Evolutionary conservation across 352 stramenopile species (phyloP), one percentile per base, ranked within the genome.

Genomic region (Thraustochytrium sp.): DNA sequence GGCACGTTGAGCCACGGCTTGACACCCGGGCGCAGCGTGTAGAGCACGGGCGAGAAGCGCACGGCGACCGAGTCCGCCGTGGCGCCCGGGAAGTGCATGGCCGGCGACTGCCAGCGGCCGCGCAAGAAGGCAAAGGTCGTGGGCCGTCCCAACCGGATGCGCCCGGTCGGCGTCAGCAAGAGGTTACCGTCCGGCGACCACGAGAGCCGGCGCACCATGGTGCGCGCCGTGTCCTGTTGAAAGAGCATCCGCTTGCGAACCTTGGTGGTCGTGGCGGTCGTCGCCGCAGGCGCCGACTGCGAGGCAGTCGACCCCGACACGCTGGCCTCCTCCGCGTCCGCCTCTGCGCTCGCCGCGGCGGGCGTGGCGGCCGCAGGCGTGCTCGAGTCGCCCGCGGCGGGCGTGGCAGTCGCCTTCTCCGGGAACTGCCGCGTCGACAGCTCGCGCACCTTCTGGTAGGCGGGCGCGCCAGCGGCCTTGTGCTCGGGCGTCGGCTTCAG

Each of bases 41-140:
- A 98, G 9, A 98, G 78, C 34, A 95, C 84, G n/a, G 95, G 95
- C 65, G 93, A 97, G 86, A 94, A 96, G 73, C 92, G 92, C n/a
- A 98, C 91, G 3, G 91, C 93, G 42, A 98, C 89, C 16, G 94
- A 97, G 23, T 93, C 90, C 86, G 97, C 97, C 51, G 97, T 93
- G 36, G 97, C 89, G 18, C 94, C 94, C 1, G 92, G 89, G 34
- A 98, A 88, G 48, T 98, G 94, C 62, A 96, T 90, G 74, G 92
- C 93, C 1, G 95, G 95, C 85, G 93, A 87, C 72, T 92, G 92
- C 84, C 97, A 93, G 85, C 95, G 90, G 76, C 96, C 94, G 51
- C 95, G 90, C 5, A 91, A 92, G 87, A 97, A 98, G n/a, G 95
- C 90, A 87, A 97, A 97, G 2, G 96, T 96, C 4, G 93, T 96